These are phyloP conservation scores for Fusarium sp. DNA, from an alignment of 2,329 filamentous ascomycete genomes.

Conservation along the genomic window DNA sequence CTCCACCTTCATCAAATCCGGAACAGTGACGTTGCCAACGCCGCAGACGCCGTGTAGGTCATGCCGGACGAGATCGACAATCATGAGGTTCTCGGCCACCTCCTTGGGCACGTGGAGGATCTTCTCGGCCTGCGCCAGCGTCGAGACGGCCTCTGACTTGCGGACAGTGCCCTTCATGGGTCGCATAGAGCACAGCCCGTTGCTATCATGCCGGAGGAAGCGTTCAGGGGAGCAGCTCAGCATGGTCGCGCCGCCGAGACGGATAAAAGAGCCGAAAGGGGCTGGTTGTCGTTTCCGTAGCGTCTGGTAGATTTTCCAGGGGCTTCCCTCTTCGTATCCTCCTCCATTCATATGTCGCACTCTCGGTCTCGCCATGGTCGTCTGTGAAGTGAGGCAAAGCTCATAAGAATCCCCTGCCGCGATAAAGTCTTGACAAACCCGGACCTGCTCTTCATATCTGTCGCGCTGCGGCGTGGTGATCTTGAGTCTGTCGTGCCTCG, in stretches of 20 bases:
- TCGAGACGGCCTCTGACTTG: conserved; percentile 74
- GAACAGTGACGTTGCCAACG: conserved; percentile 77
- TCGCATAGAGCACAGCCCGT: conserved; percentile 79
- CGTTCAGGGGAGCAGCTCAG: conserved; percentile 90
- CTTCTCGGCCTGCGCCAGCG: conserved; percentile 76
- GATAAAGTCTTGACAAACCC: conserved; percentile 76
- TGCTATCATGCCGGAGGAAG: conserved; percentile 72
- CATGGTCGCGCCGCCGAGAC: conserved; percentile 76
- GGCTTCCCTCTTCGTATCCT: conserved; percentile 42
- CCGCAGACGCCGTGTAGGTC: conserved; percentile 90
- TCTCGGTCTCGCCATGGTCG: conserved; percentile 64
- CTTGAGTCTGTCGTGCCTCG: conserved; percentile 6
- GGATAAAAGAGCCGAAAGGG: conserved; percentile 86
- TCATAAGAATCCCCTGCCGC: conserved; percentile 86
- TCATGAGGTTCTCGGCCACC: conserved; percentile 97
- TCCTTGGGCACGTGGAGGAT: conserved; percentile 88
- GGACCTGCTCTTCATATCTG: conserved; percentile 75
- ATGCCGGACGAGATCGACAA: conserved; percentile 95
- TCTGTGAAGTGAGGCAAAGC: conserved; percentile 83
- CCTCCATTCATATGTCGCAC: conserved; percentile 1
- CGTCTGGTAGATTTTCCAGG: conserved; percentile 79
- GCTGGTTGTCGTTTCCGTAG: conserved; percentile 81
- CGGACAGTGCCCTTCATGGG: conserved; percentile 98
- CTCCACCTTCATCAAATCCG: conserved; percentile 85
- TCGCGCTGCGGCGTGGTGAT: conserved; percentile 57